phyloP scores from a whole-genome alignment of 768 basidiomycete species.

The Tylopilus rubrobrunneus region DNA sequence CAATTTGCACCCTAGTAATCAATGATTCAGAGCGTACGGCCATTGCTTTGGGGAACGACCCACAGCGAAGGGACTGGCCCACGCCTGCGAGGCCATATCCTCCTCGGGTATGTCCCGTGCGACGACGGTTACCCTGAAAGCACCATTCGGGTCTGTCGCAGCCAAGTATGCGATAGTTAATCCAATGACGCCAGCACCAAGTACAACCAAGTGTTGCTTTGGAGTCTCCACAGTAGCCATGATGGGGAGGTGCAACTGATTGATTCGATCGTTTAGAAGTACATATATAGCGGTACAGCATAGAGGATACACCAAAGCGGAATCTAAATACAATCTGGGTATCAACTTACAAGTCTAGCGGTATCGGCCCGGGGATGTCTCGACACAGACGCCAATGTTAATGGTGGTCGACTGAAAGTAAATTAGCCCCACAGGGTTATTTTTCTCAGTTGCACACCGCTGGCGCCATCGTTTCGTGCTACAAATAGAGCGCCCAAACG shows the following conservation, averaged over 20 bases:
- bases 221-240: conserved; percentile 13
- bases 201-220: conserved; percentile 26
- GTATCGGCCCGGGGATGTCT: background rate
- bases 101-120: conserved; percentile 37
- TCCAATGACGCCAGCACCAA: conserved; percentile 40
- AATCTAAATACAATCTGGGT: background rate
- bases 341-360: background rate
- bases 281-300: background rate
- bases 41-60: conserved; percentile 8
- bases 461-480: conserved; percentile 27
- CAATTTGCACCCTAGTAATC: conserved; percentile 42
- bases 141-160: conserved; percentile 16
- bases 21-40: background rate
- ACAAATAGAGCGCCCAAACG: conserved; percentile 42
- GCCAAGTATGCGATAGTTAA: conserved; percentile 35
- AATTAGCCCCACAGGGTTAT: conserved; percentile 40
- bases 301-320: background rate
- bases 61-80: conserved; percentile 51
- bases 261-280: background rate
- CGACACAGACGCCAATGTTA: background rate
- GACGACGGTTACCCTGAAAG: conserved; percentile 27
- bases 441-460: conserved; percentile 35
- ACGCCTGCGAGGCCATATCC: conserved; percentile 39
- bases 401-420: no score
- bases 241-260: background rate